These are phyloP conservation scores for Dryas octopetala DNA, from an alignment of 306 rosid species.

Conservation along the genomic window DNA sequence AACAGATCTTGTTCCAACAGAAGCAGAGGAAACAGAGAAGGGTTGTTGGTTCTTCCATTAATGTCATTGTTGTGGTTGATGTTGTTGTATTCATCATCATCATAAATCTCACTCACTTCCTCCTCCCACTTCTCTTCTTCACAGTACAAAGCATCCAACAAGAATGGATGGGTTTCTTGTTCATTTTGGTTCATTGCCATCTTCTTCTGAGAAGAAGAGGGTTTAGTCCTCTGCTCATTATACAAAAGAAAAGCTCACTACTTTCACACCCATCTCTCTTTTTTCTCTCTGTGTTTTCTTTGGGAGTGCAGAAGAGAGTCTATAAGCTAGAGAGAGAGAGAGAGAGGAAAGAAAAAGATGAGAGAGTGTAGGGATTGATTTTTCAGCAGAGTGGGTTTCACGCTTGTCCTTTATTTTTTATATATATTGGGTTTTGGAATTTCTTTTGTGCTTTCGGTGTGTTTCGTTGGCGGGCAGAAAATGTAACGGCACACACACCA, in stretches of 20 bases:
- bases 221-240: slow-evolving; percentile 46
- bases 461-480: slow-evolving; percentile 71
- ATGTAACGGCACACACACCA: slow-evolving; percentile 64
- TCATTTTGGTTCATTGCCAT: slow-evolving; percentile 54
- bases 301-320: slow-evolving; percentile 27
- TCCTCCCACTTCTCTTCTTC: slow-evolving; percentile 75
- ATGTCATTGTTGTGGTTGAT: slow-evolving; percentile 11
- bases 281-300: slow-evolving; percentile 10
- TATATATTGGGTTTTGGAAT: slow-evolving; percentile 17
- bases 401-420: slow-evolving; percentile 60
- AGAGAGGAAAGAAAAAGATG: slow-evolving; percentile 16
- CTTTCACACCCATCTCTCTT: slow-evolving; percentile 38
- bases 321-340: background rate
- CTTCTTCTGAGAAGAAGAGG: slow-evolving; percentile 65
- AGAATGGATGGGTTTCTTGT: slow-evolving; percentile 36
- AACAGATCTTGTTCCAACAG: slow-evolving; percentile 66
- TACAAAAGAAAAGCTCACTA: slow-evolving; percentile 35
- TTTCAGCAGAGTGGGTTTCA: slow-evolving; percentile 60
- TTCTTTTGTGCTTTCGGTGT: slow-evolving; percentile 71
- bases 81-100: background rate
- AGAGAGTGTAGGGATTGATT: slow-evolving; percentile 29
- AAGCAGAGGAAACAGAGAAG: slow-evolving; percentile 44
- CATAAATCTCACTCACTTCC: slow-evolving; percentile 39
- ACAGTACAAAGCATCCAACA: slow-evolving; percentile 63
- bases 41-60: background rate